These are phyloP conservation scores for Colletotrichum cuscutae DNA, from an alignment of 2,329 filamentous ascomycete species.

Conservation along the genomic window DNA sequence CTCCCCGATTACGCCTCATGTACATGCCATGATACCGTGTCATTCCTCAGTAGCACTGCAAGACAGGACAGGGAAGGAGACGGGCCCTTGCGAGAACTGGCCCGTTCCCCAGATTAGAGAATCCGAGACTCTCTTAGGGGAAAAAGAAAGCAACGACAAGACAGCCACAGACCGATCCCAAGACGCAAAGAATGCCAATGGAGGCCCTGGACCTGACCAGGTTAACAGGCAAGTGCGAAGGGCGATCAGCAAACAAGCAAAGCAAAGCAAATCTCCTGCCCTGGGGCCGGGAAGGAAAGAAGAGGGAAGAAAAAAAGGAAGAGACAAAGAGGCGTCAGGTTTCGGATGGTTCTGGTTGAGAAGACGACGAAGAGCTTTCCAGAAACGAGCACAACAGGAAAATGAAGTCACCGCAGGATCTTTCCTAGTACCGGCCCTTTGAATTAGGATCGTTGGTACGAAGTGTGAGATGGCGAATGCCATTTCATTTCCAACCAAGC, in stretches of 20 bases:
- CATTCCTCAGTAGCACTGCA: neutral
- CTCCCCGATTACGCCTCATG: neutral
- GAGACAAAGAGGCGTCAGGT: constrained; percentile 24
- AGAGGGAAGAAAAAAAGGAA: neutral
- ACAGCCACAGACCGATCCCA: neutral
- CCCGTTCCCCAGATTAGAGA: constrained; percentile 1
- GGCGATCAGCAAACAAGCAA: neutral
- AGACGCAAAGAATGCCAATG: neutral
- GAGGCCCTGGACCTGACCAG: neutral
- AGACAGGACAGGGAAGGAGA: neutral
- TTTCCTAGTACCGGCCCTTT: neutral
- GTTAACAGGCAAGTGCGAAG: neutral
- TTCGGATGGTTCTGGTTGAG: constrained; percentile 24
- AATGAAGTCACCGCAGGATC: neutral
- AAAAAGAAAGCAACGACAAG: neutral
- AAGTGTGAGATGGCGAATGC: neutral
- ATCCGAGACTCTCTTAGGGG: neutral
- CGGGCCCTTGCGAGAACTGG: neutral
- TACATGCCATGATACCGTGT: neutral
- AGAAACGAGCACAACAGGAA: neutral
- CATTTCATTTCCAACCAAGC: neutral
- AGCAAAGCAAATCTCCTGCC: neutral
- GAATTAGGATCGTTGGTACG: neutral
- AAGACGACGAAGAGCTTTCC: constrained; percentile 15
- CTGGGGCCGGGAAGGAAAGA: neutral